Percentiles rank a stretch among this genome's conserved stretches.
Conservation (phyloP, 768 basidiomycete genomes). For the Lentinula guzmanii region DNA sequence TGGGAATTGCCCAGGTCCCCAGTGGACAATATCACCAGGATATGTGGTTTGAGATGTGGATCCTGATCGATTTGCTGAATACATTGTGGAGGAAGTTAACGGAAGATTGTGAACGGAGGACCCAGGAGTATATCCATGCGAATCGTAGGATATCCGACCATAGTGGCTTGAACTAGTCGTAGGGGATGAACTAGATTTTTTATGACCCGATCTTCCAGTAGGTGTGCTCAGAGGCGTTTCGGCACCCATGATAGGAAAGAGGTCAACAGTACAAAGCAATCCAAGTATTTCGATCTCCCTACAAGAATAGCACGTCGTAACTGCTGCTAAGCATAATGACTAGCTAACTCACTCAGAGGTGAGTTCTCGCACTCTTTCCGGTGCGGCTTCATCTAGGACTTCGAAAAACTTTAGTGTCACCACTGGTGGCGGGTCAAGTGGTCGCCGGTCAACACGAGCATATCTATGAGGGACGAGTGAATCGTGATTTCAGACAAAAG, state of each 20-base stretch:
- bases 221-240: conserved; percentile 9
- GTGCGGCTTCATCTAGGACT: conserved; percentile 34
- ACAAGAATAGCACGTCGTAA: conserved; percentile 9
- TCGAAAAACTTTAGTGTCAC: conserved; percentile 46
- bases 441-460: conserved; percentile 55
- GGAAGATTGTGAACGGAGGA: conserved; percentile 13
- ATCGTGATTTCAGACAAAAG: conserved; percentile 9
- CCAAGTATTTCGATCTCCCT: conserved; percentile 63
- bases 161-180: not conserved
- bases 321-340: not conserved
- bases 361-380: conserved; percentile 22
- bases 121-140: conserved; percentile 3
- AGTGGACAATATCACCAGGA: conserved; percentile 33
- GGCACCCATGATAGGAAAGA: conserved; percentile 51
- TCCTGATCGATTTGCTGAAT: not conserved
- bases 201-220: conserved; percentile 15
- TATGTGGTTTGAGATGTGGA: not conserved
- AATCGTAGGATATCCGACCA: not conserved
- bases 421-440: conserved; percentile 64
- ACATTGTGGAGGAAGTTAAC: conserved; percentile 1
- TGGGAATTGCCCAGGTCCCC: conserved; percentile 24
- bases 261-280: conserved; percentile 70
- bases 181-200: conserved; percentile 7
- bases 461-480: conserved; percentile 32
- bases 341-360: conserved; percentile 36